Evolutionary conservation across 116 monocot species (phyloP), one percentile per base, ranked within the genome.

Genomic region (Zostera marina): DNA sequence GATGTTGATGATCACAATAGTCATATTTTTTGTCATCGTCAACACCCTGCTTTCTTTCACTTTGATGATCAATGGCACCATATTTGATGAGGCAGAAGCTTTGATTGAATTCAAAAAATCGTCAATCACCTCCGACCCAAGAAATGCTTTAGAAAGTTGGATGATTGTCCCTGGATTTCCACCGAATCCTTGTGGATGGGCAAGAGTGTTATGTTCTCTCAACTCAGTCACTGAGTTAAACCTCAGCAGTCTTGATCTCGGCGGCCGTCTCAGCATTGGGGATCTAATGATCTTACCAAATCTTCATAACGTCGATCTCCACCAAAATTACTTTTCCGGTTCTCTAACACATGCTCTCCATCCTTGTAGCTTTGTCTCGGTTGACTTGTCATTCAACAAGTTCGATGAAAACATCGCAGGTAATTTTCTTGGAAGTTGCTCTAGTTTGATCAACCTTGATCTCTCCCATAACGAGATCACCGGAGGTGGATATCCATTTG

Each of bases 301-400:
- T 1, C 77, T 93, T 13, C 58, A 9, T 3, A 43, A 70, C 39
- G 47, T 93, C 72, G 32, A 73, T 24, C 77, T 93, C 67, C 65
- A 23, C 17, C 74, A 78, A n/a, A 93, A 93, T 55, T 67, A 16
- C 26, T 93, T 93, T 60, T 64, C 74, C 23, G 93, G 93, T 59
- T 77, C 81, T 65, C 84, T 93, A 53, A 84, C 84, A 11, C 59
- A 77, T 60, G 20, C 43, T 19, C 32, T 73, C 1, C 52, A 73
- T 7, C 8, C 53, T 16, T 93, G 93, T 66, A 39, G 54, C 61
- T 71, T 93, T 38, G 60, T 63, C 45, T 41, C 59, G 1, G 68
- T 81, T 11, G 83, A 92, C 61, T 54, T 92, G 9, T 92, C 92
- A 5, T 52, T 62, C 7, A 92, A 92, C 74, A 78, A 68, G 66